Percentiles rank a stretch among this genome's conserved stretches.
Conservation (phyloP, 345 rosid species). For the Populus euphratica region DNA sequence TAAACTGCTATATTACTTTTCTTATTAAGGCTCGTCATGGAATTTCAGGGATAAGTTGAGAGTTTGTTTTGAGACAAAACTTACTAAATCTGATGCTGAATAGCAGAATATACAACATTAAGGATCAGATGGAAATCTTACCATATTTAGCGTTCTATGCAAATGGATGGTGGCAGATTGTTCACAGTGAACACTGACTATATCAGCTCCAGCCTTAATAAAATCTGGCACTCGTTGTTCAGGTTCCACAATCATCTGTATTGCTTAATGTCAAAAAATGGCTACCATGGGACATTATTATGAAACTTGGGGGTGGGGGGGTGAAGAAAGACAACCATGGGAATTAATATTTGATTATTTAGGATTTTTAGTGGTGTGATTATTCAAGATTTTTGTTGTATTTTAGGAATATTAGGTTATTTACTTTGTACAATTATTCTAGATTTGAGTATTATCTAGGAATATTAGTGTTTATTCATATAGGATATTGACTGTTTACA, state of each 20-base stretch:
- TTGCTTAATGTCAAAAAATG: conserved; percentile 14
- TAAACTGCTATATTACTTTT: neutral
- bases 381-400: too few species aligned
- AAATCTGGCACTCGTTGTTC: conserved; percentile 91
- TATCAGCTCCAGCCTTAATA: conserved; percentile 98
- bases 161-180: conserved; percentile 91
- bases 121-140: conserved; percentile 23
- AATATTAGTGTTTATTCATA: too few species aligned
- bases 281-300: neutral
- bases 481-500: too few species aligned
- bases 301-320: neutral
- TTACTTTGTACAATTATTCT: too few species aligned
- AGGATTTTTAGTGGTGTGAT: too few species aligned
- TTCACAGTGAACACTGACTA: conserved; percentile 95
- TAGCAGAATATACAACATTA: neutral
- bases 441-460: too few species aligned
- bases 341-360: too few species aligned
- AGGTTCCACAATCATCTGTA: conserved; percentile 97
- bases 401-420: too few species aligned
- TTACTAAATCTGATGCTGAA: neutral
- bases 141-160: conserved; percentile 85
- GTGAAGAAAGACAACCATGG: too few species aligned
- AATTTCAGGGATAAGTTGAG: neutral
- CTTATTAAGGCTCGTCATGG: neutral
- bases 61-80: neutral